phyloP scores from a whole-genome alignment of 2,329 filamentous ascomycete genomes.

The Magnaporthales sp. region DNA sequence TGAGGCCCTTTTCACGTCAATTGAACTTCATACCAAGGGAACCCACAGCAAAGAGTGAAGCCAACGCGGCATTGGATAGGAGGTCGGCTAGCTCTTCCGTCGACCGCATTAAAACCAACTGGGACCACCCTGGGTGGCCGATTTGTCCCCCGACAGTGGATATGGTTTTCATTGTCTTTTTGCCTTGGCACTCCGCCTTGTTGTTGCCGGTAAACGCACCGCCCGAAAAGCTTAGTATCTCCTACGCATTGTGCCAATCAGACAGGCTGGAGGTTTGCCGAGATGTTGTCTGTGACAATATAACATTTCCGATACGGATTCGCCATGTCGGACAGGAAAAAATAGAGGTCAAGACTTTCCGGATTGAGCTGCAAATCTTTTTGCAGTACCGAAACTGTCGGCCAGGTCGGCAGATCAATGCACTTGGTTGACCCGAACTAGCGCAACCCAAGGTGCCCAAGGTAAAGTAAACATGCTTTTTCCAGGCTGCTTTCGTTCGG shows the following conservation, averaged over 20 bases:
- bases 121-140: not conserved
- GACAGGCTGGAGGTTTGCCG: not conserved
- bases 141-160: not conserved
- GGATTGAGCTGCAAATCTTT: not conserved
- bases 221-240: not conserved
- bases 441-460: not conserved
- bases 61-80: not conserved
- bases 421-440: not conserved
- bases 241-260: not conserved
- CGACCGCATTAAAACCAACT: not conserved
- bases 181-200: not conserved
- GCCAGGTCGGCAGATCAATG: not conserved
- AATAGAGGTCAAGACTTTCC: not conserved
- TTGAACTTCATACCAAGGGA: not conserved
- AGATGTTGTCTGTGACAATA: not conserved
- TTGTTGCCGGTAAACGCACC: not conserved
- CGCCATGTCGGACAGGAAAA: not conserved
- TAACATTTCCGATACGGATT: not conserved
- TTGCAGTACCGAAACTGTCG: not conserved
- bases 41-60: too few relatives aligned
- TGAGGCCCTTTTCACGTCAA: not conserved
- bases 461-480: not conserved
- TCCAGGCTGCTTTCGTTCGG: not conserved
- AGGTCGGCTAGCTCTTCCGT: not conserved
- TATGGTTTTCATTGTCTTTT: not conserved